phyloP scores from a whole-genome alignment of 805 yeast species.

The Monosporozyma aerobia region DNA sequence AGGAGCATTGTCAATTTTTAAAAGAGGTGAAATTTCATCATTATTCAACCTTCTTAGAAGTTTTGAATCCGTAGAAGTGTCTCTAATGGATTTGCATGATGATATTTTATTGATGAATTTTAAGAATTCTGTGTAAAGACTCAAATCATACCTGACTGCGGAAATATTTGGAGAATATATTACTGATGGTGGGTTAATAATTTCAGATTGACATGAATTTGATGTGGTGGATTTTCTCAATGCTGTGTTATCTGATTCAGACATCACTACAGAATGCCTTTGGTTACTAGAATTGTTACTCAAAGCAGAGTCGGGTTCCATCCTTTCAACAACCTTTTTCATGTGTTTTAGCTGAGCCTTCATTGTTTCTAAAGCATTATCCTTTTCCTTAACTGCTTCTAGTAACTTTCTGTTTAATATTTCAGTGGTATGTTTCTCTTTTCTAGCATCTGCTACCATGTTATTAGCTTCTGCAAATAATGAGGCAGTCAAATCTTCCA shows the following conservation, averaged over 20 bases:
- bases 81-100: constrained; percentile 29
- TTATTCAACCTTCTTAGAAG: constrained; percentile 55
- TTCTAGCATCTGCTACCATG: constrained; percentile 74
- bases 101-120: constrained; percentile 32
- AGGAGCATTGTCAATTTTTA: constrained; percentile 55
- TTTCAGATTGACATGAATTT: constrained; percentile 6
- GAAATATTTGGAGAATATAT: constrained; percentile 36
- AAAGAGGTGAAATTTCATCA: constrained; percentile 74
- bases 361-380: constrained; percentile 52
- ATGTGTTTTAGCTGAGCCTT: constrained; percentile 60
- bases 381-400: constrained; percentile 56
- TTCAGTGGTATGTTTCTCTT: constrained; percentile 52
- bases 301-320: constrained; percentile 30
- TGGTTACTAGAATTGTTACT: constrained; percentile 3
- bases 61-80: constrained; percentile 36
- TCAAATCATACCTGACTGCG: constrained; percentile 35
- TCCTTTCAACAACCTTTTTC: constrained; percentile 47
- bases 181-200: constrained; percentile 5
- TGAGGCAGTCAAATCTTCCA: constrained; percentile 70
- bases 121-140: constrained; percentile 31
- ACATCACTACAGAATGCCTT: constrained; percentile 8
- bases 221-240: constrained; percentile 13
- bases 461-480: constrained; percentile 76
- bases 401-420: constrained; percentile 47
- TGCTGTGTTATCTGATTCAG: constrained; percentile 14